A percentile compares a stretch with the other conserved stretches of the same genome.
Evolutionary conservation across 2,329 filamentous ascomycete genomes (phyloP).

Genomic region (Fusarium tjaetaba): DNA sequence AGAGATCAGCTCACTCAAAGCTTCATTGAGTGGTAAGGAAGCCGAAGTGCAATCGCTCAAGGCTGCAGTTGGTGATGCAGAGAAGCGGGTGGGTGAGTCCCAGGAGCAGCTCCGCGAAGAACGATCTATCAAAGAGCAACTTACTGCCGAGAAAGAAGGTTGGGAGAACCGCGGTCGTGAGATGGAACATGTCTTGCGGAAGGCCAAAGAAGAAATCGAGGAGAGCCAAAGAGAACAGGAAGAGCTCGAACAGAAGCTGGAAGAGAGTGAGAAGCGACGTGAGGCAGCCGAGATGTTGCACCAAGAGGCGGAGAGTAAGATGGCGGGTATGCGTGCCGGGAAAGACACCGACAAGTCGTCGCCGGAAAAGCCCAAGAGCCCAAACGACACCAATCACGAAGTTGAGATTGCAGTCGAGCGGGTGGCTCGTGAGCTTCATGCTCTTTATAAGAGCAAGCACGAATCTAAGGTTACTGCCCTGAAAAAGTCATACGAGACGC

Average conservation of each 20-base stretch:
- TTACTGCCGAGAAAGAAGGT: slow-evolving; percentile 78
- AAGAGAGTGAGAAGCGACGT: slow-evolving; percentile 78
- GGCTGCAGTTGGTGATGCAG: slow-evolving; percentile 86
- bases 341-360: slow-evolving; percentile 56
- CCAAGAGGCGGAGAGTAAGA: slow-evolving; percentile 78
- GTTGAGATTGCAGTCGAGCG: slow-evolving; percentile 89
- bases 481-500: slow-evolving; percentile 83
- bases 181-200: slow-evolving; percentile 82
- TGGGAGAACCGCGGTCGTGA: slow-evolving; percentile 89
- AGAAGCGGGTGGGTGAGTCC: slow-evolving; percentile 88
- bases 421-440: slow-evolving; percentile 92
- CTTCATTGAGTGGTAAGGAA: slow-evolving; percentile 90
- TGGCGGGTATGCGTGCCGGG: slow-evolving; percentile 76
- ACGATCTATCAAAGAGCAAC: slow-evolving; percentile 72
- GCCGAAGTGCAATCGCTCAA: slow-evolving; percentile 90
- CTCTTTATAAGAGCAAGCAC: slow-evolving; percentile 96
- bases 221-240: slow-evolving; percentile 83
- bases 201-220: slow-evolving; percentile 84
- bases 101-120: slow-evolving; percentile 86
- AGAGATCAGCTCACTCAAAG: slow-evolving; percentile 93
- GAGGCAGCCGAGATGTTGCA: slow-evolving; percentile 80
- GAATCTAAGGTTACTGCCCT: slow-evolving; percentile 94
- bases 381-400: slow-evolving; percentile 60
- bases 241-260: slow-evolving; percentile 77
- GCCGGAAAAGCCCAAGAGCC: slow-evolving; percentile 52